phyloP scores from a whole-genome alignment of 495 filamentous ascomycete species.

The Podospora comata region DNA sequence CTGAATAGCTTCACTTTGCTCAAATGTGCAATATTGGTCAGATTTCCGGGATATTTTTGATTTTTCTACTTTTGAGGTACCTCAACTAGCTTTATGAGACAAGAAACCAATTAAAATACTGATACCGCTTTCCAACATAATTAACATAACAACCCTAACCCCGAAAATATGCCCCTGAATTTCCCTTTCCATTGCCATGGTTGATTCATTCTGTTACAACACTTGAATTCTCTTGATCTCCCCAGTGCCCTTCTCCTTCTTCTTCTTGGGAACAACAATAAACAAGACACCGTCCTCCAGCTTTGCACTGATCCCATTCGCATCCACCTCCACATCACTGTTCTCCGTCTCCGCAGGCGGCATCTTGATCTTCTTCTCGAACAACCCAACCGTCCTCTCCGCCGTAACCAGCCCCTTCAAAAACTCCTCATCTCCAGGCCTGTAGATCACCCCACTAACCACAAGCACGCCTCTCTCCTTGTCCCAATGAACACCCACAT shows the following conservation, averaged over 20 bases:
- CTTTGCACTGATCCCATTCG: constrained; percentile 65
- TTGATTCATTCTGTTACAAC: constrained; percentile 41
- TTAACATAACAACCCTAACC: background rate
- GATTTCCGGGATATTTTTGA: background rate
- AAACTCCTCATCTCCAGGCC: constrained; percentile 68
- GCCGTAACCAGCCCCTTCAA: constrained; percentile 58
- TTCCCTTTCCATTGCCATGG: background rate
- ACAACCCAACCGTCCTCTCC: constrained; percentile 69
- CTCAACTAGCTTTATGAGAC: too few relatives aligned
- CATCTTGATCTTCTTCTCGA: constrained; percentile 66
- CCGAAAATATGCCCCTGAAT: background rate
- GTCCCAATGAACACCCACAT: constrained; percentile 74
- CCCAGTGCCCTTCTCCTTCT: constrained; percentile 50
- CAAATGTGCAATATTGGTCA: background rate
- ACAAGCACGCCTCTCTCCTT: constrained; percentile 60
- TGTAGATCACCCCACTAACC: constrained; percentile 67
- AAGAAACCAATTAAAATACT: background rate
- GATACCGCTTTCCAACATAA: background rate
- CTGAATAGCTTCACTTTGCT: background rate
- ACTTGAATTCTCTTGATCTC: constrained; percentile 57
- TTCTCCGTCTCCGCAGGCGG: constrained; percentile 44
- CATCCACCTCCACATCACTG: constrained; percentile 60
- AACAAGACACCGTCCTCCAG: constrained; percentile 60
- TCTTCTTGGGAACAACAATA: constrained; percentile 58
- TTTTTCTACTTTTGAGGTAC: background rate